These are phyloP conservation scores for Aschersonia sp. DNA, from an alignment of 2,329 filamentous ascomycete species.

Conservation along the genomic window DNA sequence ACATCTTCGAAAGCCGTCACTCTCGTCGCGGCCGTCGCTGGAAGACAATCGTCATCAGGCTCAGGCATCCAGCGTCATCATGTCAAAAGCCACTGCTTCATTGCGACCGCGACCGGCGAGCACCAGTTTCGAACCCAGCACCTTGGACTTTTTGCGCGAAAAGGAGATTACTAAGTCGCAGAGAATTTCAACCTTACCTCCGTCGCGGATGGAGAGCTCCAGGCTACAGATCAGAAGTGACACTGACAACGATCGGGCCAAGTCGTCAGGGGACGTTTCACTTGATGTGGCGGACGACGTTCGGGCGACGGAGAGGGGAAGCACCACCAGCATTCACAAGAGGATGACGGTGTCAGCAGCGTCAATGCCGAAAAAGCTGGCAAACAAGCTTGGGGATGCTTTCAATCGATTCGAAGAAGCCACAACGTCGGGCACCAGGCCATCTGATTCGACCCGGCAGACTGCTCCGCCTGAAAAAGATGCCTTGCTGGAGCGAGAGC, in stretches of 20 bases:
- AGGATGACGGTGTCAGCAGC: constrained; percentile 59
- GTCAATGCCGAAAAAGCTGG: constrained; percentile 69
- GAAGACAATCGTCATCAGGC: constrained; percentile 9
- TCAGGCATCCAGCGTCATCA: constrained; percentile 7
- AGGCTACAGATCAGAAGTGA: not conserved
- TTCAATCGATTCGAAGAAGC: constrained; percentile 78
- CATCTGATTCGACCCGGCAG: constrained; percentile 34
- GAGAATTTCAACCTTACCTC: constrained; percentile 7
- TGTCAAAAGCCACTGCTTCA: constrained; percentile 5
- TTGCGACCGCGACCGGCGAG: constrained; percentile 58
- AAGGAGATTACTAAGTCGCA: constrained; percentile 40
- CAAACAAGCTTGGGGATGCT: constrained; percentile 80
- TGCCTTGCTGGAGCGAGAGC: constrained; percentile 64
- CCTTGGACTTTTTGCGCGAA: constrained; percentile 65
- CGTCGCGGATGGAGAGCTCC: not conserved
- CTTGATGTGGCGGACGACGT: constrained; percentile 55
- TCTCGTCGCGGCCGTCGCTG: constrained; percentile 7
- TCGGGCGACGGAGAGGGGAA: constrained; percentile 18
- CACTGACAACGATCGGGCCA: not conserved
- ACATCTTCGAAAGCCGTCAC: constrained; percentile 10
- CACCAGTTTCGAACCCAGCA: constrained; percentile 67
- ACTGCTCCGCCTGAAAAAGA: constrained; percentile 39
- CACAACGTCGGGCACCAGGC: constrained; percentile 14
- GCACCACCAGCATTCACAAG: constrained; percentile 32
- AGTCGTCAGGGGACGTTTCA: constrained; percentile 44